Base-by-base conservation (phyloP, 2,329 filamentous ascomycete genomes). In the Scytalidium lignicola region DNA sequence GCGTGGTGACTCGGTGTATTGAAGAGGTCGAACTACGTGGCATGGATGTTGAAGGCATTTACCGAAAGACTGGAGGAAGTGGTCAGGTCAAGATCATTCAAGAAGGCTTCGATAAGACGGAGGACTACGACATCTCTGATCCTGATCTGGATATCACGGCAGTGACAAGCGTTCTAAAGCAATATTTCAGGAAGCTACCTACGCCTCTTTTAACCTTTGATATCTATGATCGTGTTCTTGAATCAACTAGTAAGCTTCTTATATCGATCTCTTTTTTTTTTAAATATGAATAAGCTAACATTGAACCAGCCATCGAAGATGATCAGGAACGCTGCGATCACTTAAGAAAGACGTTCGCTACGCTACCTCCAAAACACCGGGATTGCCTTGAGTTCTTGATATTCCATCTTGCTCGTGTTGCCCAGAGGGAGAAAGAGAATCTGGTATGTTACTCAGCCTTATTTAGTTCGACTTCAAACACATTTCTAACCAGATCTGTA, bases 41-140 rank as follows among this genome's bases (percentile, higher is more conserved):
- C 69, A 96, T 99, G 89, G 91, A 97, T 61, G 82, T 95, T 58
- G 93, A 97, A 71, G 93, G 93, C 54, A 95, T 99, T 60, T 99
- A 99, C 72, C 85, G 93, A 62, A 99, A 99, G 76, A 96, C 91
- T 45, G 93, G 93, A 50, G 93, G 91, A 57, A 90, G 87, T 61
- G 90, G 88, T 8, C 90, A 95, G 66, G 87, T 96, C 65, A 95
- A 95, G 67, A 77, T 81, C 62, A 88, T 99, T 59, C 89, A 92
- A 62, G 88, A 91, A 57, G 90, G 91, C 12, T 97, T 99, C 65
- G 91, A 96, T 67, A 86, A 84, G 66, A 85, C 81, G 51, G 80
- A 87, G 55, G 88, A 92, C 62, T 93, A 83, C 64, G 92, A 97
- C 65, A 95, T 99, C 50, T 95, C 90, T 2, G 93, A 97, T 61